These are phyloP conservation scores for Gypsophila paniculata DNA, from an alignment of 179 eudicot genomes.

Conservation along the genomic window DNA sequence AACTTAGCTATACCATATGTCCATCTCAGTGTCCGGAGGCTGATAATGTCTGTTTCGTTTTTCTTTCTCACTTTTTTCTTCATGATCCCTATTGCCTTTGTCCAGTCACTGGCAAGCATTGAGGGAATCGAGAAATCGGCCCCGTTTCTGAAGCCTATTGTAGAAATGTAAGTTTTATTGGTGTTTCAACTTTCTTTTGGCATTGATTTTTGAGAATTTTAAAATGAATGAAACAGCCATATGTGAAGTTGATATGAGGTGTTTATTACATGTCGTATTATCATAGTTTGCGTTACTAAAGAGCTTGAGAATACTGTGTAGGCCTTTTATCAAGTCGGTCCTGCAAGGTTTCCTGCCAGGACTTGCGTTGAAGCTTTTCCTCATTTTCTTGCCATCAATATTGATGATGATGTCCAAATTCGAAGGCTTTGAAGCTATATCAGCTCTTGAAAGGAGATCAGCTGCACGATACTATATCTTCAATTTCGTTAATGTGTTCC, in stretches of 20 bases:
- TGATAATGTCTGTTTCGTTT: slow-evolving; percentile 66
- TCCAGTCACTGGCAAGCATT: slow-evolving; percentile 81
- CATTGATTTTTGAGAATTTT: background rate
- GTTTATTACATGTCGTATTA: background rate
- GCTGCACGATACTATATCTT: slow-evolving; percentile 82
- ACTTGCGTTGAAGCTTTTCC: slow-evolving; percentile 86
- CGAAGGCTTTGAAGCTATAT: slow-evolving; percentile 70
- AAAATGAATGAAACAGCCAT: background rate
- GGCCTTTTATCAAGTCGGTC: slow-evolving; percentile 61
- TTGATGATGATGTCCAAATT: slow-evolving; percentile 87
- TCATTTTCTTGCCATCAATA: slow-evolving; percentile 76
- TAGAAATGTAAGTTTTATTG: slow-evolving; percentile 56
- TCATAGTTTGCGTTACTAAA: background rate
- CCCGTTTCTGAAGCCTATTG: slow-evolving; percentile 55
- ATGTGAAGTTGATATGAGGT: background rate
- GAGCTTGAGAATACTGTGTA: slow-evolving; percentile 29
- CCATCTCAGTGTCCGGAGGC: slow-evolving; percentile 66
- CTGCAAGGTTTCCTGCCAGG: slow-evolving; percentile 88
- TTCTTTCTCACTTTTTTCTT: slow-evolving; percentile 92
- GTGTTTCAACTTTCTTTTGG: background rate
- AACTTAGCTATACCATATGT: slow-evolving; percentile 81
- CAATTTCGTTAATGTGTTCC: slow-evolving; percentile 84
- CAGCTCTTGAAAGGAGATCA: slow-evolving; percentile 73
- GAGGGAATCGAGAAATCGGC: slow-evolving; percentile 64
- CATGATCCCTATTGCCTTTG: slow-evolving; percentile 80